These are phyloP conservation scores for Cadophora sp. DNA, from an alignment of 2,329 filamentous ascomycete species.

Conservation along the genomic window DNA sequence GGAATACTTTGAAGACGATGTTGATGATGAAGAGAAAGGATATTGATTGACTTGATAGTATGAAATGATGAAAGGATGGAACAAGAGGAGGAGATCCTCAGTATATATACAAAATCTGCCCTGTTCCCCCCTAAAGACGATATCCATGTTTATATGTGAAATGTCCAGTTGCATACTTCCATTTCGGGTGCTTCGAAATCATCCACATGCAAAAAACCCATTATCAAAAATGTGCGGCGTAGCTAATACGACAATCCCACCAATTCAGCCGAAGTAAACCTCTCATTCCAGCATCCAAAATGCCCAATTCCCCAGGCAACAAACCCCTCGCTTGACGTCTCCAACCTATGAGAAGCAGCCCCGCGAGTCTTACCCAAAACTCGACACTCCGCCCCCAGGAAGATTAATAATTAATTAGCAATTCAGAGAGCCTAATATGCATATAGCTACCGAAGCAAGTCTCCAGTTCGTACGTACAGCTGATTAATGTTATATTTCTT, in stretches of 20 bases:
- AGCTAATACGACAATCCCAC: too few species aligned
- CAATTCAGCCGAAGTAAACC: too few species aligned
- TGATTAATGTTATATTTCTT: background rate
- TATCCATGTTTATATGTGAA: too few species aligned
- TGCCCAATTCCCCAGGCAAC: background rate
- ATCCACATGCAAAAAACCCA: background rate
- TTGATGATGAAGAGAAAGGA: background rate
- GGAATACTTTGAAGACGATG: background rate
- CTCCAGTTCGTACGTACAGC: background rate
- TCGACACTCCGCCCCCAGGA: too few species aligned
- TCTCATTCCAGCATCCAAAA: background rate
- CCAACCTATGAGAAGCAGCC: background rate
- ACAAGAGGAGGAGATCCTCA: too few species aligned
- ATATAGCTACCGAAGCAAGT: too few species aligned
- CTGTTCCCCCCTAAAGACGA: background rate
- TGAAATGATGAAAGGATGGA: background rate
- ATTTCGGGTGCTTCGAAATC: background rate
- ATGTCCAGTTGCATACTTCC: too few species aligned
- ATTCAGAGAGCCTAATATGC: too few species aligned
- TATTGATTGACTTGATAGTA: background rate
- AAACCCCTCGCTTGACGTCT: background rate
- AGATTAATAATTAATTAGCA: too few species aligned
- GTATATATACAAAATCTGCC: background rate
- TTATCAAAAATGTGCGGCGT: too few species aligned
- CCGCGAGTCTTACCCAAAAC: too few species aligned